Evolutionary conservation across 208 protist genomes (phyloP), one percentile per base, ranked within the genome.

Genomic region (Trichomonas vaginalis): DNA sequence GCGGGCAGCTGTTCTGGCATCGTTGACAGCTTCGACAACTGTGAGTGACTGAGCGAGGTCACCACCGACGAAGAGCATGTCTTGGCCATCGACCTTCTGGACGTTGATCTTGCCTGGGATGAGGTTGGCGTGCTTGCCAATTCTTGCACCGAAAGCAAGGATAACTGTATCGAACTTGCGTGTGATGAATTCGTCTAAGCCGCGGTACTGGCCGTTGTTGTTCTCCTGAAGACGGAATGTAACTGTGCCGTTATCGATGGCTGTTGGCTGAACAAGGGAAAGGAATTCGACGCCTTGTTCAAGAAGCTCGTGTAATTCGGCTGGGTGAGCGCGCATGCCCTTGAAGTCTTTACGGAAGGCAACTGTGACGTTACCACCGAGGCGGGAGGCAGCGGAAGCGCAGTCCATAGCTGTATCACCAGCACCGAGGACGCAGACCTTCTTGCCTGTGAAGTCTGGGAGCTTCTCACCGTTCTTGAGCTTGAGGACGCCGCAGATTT

Each of bases 361-460:
- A 37, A 98, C 86, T 32, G 96, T 97, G 0, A 98, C 98, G 47
- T 97, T 95, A 0, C 47, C 97, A 39, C 98, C 98, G 97, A 97
- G 98, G 39, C 98, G 87, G 79, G 98, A 96, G 0, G 95, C 97
- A 39, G 96, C 96, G 15, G 97, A 98, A 0, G 98, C 97, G 95
- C 97, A 98, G 96, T 98, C 98, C n/a, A 98, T 97, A 17, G 98
- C 98, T 3, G 98, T 98, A 96, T 98, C 98, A 48, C 98, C 98
- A 87, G 98, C 97, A 62, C 98, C 98, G 17, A 98, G 95, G 17
- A 98, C 97, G 35, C 98, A 95, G 4, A 98, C 98, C 48, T 97
- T 87, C 90, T 80, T 96, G 45, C 98, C 98, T 51, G 96, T 82
- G 2, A 98, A 86, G 61, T 97, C 90, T 21, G 97, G 97, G 15